Evolutionary conservation across 768 basidiomycete species (phyloP), one percentile per base, ranked within the genome.

Genomic region (Suillus hirtellus): DNA sequence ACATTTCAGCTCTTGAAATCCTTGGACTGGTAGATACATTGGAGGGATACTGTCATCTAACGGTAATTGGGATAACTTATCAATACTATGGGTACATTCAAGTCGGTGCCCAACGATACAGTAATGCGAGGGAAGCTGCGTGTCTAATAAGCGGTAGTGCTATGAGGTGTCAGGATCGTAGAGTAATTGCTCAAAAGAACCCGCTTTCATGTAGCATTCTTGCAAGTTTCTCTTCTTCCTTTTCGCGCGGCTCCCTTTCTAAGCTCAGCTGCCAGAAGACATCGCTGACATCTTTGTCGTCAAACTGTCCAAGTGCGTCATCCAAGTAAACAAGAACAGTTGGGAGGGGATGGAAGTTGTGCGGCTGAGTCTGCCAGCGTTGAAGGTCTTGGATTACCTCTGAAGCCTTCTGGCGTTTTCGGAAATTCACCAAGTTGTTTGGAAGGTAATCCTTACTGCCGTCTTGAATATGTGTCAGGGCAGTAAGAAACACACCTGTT

Each of bases 401-500:
- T 5, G 86, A 83, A 10, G 81, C 73, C 61, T 83, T 80, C 35
- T 80, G 77, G 8, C 86, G 80, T 69, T 87, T 87, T 66, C 77
- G 77, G 63, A 87, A 87, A 73, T 87, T 87, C 77, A 87, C 82
- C 35, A 85, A 70, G 34, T 79, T 73, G 3, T 76, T 78, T 0
- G 71, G 75, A 3, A 87, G 76, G 59, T 70, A 69, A 67, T 87
- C 80, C 62, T 82, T 81, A 69, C 84, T 86, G 17, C 86, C 86
- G 61, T 87, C 86, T 72, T 86, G 84, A 68, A 87, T 84, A 64
- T 86, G 85, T 0, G 84, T 86, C 64, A 87, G 77, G 46, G 81
- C 79, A 6, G 85, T 86, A 56, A 87, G 71, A 70, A 85, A 87
- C 19, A 87, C 83, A 27, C 86, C 86, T 86, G n/a, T 1, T 37